Percentiles rank a stretch among this genome's conserved stretches.
Conservation (phyloP, 169 alveolate genomes). For the Plasmodium falciparum region DNA sequence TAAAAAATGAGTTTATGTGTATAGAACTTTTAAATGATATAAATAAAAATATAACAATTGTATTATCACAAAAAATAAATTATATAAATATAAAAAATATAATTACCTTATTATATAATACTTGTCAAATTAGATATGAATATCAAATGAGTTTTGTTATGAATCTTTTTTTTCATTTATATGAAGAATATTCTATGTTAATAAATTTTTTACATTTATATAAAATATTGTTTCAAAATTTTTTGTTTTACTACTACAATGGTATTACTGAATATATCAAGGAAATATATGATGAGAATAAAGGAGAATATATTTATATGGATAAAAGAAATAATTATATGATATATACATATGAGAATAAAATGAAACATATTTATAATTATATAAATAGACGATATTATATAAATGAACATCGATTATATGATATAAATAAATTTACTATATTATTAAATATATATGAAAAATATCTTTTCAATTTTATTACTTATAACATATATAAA, state of each 20-base stretch:
- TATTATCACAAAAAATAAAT: slow-evolving; percentile 25
- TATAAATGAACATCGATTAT: slow-evolving; percentile 17
- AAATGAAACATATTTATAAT: slow-evolving; percentile 10
- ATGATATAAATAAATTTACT: slow-evolving; percentile 32
- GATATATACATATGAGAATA: slow-evolving; percentile 15
- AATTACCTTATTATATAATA: slow-evolving; percentile 47
- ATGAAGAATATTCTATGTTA: slow-evolving; percentile 24
- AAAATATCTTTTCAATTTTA: slow-evolving; percentile 16
- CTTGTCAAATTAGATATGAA: slow-evolving; percentile 30
- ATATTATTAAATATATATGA: slow-evolving; percentile 39
- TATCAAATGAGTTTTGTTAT: slow-evolving; percentile 17
- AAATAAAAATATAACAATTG: slow-evolving; percentile 7
- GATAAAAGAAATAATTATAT: neutral
- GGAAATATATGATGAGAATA: too few species aligned
- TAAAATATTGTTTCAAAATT: slow-evolving; percentile 8
- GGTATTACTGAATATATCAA: neutral
- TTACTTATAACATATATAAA: slow-evolving; percentile 15
- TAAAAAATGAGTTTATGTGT: neutral
- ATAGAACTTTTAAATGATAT: slow-evolving; percentile 11
- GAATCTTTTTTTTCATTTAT: slow-evolving; percentile 14
- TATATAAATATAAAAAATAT: slow-evolving; percentile 36
- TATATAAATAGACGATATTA: slow-evolving; percentile 39
- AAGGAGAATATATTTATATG: too few species aligned
- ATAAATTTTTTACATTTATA: slow-evolving; percentile 27
- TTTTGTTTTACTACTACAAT: neutral